Evolutionary conservation across 2,329 filamentous ascomycete genomes (phyloP).

Genomic region (Diaporthe vaccinii): DNA sequence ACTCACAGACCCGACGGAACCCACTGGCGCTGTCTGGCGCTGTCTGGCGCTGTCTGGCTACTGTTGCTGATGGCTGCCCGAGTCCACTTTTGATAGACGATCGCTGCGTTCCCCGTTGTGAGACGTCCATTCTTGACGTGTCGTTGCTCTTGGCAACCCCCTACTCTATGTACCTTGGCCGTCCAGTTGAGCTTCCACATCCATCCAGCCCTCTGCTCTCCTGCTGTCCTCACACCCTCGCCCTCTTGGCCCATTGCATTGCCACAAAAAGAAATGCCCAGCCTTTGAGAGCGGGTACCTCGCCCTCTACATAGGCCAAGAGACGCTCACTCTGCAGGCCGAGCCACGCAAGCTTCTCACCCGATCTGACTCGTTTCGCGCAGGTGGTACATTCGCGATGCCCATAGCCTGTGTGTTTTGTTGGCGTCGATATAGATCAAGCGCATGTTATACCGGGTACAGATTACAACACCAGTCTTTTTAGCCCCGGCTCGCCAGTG

Average conservation of each 20-base stretch:
- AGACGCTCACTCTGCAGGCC: background rate
- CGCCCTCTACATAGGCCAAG: conserved; percentile 21
- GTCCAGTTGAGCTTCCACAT: background rate
- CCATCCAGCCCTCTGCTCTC: background rate
- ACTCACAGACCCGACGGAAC: background rate
- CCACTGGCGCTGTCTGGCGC: conserved; percentile 1
- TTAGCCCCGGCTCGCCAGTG: conserved; percentile 5
- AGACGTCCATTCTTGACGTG: conserved; percentile 30
- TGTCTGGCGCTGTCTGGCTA: conserved; percentile 1
- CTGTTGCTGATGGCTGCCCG: conserved; percentile 23
- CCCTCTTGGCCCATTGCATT: conserved; percentile 4
- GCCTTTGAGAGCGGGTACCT: conserved; percentile 16
- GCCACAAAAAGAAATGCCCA: conserved; percentile 29
- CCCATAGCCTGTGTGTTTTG: background rate
- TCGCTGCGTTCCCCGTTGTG: background rate
- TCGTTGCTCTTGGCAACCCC: conserved; percentile 31
- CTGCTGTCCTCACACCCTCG: background rate
- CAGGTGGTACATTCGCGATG: background rate
- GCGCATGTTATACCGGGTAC: conserved; percentile 17
- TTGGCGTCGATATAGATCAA: background rate
- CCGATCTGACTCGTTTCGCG: conserved; percentile 29
- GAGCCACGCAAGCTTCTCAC: conserved; percentile 29
- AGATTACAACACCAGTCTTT: background rate
- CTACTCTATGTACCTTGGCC: background rate
- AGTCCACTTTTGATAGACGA: conserved; percentile 31